Percentiles rank a stretch among this genome's conserved stretches.
Conservation (phyloP, 768 basidiomycete species). For the Suillus paluster region DNA sequence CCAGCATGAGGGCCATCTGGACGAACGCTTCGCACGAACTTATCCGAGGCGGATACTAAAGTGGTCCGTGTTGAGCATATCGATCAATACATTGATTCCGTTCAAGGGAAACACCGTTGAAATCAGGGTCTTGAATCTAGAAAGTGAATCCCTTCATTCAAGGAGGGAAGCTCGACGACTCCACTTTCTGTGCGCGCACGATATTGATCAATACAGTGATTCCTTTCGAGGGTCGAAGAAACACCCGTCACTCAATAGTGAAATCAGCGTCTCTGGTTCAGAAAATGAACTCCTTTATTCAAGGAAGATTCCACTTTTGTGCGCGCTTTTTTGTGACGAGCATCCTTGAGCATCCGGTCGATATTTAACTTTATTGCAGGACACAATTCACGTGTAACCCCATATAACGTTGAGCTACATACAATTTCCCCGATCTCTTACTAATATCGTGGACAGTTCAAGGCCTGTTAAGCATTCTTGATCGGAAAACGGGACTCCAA, state of each 20-base stretch:
- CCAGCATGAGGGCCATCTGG: background rate
- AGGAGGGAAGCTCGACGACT: too few relatives aligned
- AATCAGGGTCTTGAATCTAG: background rate
- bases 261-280: background rate
- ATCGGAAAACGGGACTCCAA: background rate
- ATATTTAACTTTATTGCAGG: background rate
- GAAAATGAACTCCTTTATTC: background rate
- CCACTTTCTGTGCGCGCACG: background rate
- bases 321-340: background rate
- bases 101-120: background rate
- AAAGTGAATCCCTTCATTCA: background rate
- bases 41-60: background rate
- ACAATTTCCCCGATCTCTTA: background rate
- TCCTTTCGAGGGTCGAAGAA: background rate
- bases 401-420: too few relatives aligned
- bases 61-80: background rate
- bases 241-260: background rate
- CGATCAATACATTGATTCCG: conserved; percentile 1
- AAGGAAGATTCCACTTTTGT: background rate
- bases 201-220: conserved; percentile 1
- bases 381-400: background rate
- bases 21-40: too few relatives aligned
- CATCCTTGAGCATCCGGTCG: too few relatives aligned
- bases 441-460: background rate
- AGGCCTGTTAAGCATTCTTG: background rate